A percentile compares a stretch with the other conserved stretches of the same genome.
phyloP scores from a whole-genome alignment of 345 rosid species.

The Camelina hispida region DNA sequence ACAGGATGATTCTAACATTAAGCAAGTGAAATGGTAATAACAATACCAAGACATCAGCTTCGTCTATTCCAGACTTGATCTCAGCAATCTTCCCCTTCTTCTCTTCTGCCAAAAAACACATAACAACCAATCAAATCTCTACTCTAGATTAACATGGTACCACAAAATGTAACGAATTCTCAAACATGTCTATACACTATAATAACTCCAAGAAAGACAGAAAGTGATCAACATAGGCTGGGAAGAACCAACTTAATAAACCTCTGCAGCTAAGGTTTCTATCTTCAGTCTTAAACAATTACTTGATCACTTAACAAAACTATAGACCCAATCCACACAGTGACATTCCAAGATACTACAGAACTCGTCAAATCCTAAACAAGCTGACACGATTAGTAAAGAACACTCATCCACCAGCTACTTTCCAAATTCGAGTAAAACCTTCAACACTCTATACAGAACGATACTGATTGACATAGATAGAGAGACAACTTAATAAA shows the following conservation, averaged over 20 bases:
- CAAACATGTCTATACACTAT: background rate
- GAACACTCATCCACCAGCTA: background rate
- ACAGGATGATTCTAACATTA: background rate
- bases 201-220: background rate
- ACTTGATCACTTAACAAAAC: background rate
- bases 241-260: background rate
- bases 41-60: slow-evolving; percentile 83
- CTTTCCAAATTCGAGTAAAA: too few species aligned
- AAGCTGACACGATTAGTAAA: background rate
- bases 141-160: background rate
- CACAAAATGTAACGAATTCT: background rate
- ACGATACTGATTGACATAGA: too few species aligned
- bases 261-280: background rate
- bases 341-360: background rate
- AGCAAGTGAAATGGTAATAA: background rate
- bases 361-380: slow-evolving; percentile 15
- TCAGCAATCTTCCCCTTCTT: slow-evolving; percentile 60
- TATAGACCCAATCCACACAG: too few species aligned
- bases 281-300: background rate
- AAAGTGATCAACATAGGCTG: background rate
- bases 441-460: too few species aligned
- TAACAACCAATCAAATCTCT: background rate
- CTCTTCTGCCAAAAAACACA: slow-evolving; percentile 55
- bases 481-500: too few species aligned
- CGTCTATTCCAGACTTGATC: slow-evolving; percentile 76